Conservation (phyloP, 257 asterid genomes). For the Datura wrightii region DNA sequence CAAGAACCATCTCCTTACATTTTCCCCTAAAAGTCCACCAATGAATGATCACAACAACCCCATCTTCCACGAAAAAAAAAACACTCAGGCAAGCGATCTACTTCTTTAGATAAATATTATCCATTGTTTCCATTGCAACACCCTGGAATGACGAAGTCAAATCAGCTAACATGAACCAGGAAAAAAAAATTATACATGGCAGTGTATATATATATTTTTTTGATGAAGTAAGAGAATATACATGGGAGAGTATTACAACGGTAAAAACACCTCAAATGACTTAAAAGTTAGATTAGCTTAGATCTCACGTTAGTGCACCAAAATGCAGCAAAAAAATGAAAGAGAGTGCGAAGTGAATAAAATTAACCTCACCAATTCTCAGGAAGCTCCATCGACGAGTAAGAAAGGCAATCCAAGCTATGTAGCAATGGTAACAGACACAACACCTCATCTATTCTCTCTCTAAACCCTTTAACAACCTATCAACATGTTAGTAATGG, state of each 20-base stretch:
- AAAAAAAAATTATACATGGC: neutral
- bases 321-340: neutral
- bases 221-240: too few relatives aligned
- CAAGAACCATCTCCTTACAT: neutral
- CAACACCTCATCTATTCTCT: neutral
- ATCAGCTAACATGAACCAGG: neutral
- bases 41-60: neutral
- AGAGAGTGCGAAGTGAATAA: neutral
- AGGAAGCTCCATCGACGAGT: neutral
- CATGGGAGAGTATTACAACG: neutral
- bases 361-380: neutral
- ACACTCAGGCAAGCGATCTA: neutral
- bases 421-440: neutral
- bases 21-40: neutral
- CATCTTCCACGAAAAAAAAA: neutral
- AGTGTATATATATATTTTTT: too few relatives aligned
- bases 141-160: neutral
- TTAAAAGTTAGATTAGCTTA: neutral
- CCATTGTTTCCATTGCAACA: neutral
- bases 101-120: neutral
- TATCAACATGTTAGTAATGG: neutral
- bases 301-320: neutral
- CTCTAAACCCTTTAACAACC: neutral
- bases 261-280: neutral
- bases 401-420: neutral